Evolutionary conservation across 192 early-diverging fungal genomes (phyloP), one percentile per base, ranked within the genome.

Genomic region (Endogone sp.): DNA sequence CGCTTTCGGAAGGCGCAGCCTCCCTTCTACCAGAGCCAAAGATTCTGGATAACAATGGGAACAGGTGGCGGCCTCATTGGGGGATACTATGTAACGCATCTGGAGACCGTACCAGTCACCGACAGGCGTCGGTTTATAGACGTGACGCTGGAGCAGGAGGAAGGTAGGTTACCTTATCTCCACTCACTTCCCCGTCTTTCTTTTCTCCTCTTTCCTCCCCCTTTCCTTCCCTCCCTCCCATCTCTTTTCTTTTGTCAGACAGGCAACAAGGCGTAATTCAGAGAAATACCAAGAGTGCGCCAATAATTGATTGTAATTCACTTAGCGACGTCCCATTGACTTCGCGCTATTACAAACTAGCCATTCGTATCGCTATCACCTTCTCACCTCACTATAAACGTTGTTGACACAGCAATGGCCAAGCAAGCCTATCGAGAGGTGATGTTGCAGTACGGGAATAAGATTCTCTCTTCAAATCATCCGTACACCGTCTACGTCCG

Each of bases 41-140:
- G 37, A 13, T 44, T 44, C 10, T 72, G 69, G 67, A 56, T 79
- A 21, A 64, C 64, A 32, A 49, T 65, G 13, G 77, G 66, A 9
- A 75, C 77, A 59, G 77, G 72, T 13, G 71, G 68, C 3, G 65
- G 68, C 3, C 29, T 79, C 16, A 71, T 73, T 68, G 86, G 88
- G 11, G 77, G 79, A 3, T 90, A 90, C 71, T 90, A 90, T 70
- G 75, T 85, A 8, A 83, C 75, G 24, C 93, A 94, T 67, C 70
- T 93, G n/a, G 93, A 94, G 64, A 81, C 74, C 10, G 93, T 94
- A 0, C 91, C 91, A 1, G 78, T 93, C 31, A 86, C 77, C 24
- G 82, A 81, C n/a, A 68, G 93, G 30, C 78, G 71, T 30, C 75
- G 93, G 4, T 92, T 94, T 68, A 89, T 93, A 74, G 81, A 87